phyloP scores from a whole-genome alignment of 83 land plant genomes.

The Picea engelmannii region DNA sequence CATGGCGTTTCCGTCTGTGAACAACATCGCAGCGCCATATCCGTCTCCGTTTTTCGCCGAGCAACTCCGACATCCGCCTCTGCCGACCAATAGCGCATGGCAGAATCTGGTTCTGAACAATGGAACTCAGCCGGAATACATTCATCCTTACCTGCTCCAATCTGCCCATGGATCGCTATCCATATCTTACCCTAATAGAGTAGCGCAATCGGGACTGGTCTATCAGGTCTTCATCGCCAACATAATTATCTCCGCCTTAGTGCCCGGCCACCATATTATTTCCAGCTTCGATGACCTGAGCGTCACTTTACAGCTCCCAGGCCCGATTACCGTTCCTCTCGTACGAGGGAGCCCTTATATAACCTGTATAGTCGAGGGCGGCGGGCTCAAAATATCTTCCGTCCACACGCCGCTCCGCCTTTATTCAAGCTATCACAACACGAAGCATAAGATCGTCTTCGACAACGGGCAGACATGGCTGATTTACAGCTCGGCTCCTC shows the following conservation, averaged over 20 bases:
- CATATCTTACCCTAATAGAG: conserved; percentile 26
- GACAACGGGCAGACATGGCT: conserved; percentile 29
- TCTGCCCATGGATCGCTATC: conserved; percentile 17
- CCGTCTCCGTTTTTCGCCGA: conserved; percentile 56
- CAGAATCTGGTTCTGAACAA: conserved; percentile 68
- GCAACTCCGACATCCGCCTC: conserved; percentile 51
- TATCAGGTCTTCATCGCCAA: conserved; percentile 27
- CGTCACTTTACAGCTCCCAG: conserved; percentile 32
- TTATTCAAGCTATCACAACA: conserved; percentile 25
- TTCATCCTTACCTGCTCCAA: conserved; percentile 74
- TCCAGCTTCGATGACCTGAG: conserved; percentile 40
- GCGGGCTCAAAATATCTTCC: conserved; percentile 7
- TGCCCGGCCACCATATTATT: conserved; percentile 13
- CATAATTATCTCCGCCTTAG: not conserved
- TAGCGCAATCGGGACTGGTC: conserved; percentile 13
- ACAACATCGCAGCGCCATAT: conserved; percentile 54
- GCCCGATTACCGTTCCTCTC: conserved; percentile 29
- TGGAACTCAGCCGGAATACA: conserved; percentile 73
- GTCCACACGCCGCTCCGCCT: conserved; percentile 19
- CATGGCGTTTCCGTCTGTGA: too few relatives aligned
- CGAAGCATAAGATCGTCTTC: conserved; percentile 49
- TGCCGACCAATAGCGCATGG: conserved; percentile 84
- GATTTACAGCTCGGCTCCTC: conserved; percentile 19
- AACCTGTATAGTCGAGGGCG: too few relatives aligned
- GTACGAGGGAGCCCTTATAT: too few relatives aligned